Base-by-base conservation (phyloP, 257 asterid species). In the Gardenia jasminoides region DNA sequence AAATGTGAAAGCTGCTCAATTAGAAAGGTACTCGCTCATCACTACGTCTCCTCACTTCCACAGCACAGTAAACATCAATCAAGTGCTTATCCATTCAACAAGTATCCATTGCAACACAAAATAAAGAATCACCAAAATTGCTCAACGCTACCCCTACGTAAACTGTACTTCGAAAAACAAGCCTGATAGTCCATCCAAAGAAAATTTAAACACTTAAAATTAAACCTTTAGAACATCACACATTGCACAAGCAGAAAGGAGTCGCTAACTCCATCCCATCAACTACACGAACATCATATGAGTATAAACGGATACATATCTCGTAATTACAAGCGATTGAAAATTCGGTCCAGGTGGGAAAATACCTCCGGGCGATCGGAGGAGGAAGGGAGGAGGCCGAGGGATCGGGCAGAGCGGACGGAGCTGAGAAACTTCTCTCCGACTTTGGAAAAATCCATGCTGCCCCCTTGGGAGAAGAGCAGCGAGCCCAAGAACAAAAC, bases 361-460 rank as follows among this genome's bases (percentile, higher is more conserved):
- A 74, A 30, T 82, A 95, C 99, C 96, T 93, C 94, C 0, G 97
- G 99, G 78, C 97, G 99, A 88, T 89, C 91, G 43, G 92, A 81
- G 65, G 88, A 67, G 43, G 90, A 43, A 79, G 97, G 97, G 48
- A 92, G 89, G 68, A 96, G 97, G 69, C 97, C 98, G 66, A 96
- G 93, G 64, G 98, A 92, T 83, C 98, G 94, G 8, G 99, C 99
- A 4, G 98, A 93, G 83, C 99, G 98, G 80, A 93, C 98, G 70
- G 99, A 93, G 88, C 98, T 96, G 86, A 96, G 82, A 79, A 96
- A 84, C 94, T 93, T 96, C 89, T 96, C 98, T 72, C 98, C 99
- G 80, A 96, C 98, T 85, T 92, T 92, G 70, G 99, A 93, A 84
- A 93, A 87, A 91, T 96, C 99, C 99, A 96, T 96, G 80, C 92